phyloP scores from a whole-genome alignment of 2,329 filamentous ascomycete genomes.

The Fusarium brevicatenulatum region DNA sequence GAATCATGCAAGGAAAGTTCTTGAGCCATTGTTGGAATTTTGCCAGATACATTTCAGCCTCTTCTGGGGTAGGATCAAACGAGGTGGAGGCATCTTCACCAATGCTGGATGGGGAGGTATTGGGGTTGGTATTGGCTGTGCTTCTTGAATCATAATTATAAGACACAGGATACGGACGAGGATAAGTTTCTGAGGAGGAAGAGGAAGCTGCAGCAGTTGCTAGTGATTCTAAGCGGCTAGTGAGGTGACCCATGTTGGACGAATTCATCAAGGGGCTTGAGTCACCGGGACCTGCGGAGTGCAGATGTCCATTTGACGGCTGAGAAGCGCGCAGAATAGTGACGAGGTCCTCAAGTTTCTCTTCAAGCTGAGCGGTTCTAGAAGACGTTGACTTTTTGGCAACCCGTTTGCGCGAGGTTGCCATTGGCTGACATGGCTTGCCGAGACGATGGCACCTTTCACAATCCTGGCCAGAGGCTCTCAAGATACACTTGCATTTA shows the following conservation, averaged over 20 bases:
- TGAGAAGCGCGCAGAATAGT: conserved; percentile 54
- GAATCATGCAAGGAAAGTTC: conserved; percentile 58
- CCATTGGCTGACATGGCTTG: conserved; percentile 59
- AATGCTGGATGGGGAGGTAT: conserved; percentile 13
- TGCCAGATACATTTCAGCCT: conserved; percentile 53
- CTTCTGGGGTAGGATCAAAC: conserved; percentile 47
- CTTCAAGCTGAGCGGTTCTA: conserved; percentile 59
- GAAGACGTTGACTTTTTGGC: conserved; percentile 48
- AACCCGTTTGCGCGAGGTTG: conserved; percentile 53
- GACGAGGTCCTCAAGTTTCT: conserved; percentile 61
- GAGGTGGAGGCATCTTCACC: conserved; percentile 35
- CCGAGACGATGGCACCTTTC: conserved; percentile 58
- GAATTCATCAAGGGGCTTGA: conserved; percentile 14
- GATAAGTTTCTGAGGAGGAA: conserved; percentile 29
- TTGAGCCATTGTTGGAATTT: conserved; percentile 56
- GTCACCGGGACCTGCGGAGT: conserved; percentile 14
- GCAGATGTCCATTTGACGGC: conserved; percentile 25
- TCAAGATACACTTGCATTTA: conserved; percentile 61
- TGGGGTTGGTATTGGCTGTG: conserved; percentile 2
- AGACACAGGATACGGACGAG: conserved; percentile 11
- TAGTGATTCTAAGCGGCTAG: conserved; percentile 51
- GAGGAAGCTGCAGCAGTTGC: conserved; percentile 51
- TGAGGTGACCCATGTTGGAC: conserved; percentile 25
- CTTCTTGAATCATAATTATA: conserved; percentile 15
- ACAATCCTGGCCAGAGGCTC: conserved; percentile 46